Base-by-base conservation (phyloP, 805 yeast genomes). In the Candida piceae region DNA sequence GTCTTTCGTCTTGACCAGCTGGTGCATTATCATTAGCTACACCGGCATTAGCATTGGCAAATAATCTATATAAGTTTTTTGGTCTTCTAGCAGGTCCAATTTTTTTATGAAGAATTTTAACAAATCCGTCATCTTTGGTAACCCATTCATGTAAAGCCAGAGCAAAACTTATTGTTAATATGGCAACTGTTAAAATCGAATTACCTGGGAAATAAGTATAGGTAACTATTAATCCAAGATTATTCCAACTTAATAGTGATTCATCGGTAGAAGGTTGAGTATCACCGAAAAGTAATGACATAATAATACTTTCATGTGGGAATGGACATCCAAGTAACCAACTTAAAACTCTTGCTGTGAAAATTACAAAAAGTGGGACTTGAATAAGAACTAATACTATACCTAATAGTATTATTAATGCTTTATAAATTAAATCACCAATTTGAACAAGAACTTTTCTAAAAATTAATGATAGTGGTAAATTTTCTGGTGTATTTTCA, bases 81-180 rank as follows among this genome's bases (percentile, higher is more conserved):
- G 69, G 59, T 34, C 66, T 57, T 28, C 72, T 70, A 42, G 70
- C 76, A 32, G 63, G 69, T 2, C 93, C 93, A 31, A 84, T 73
- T 40, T 70, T 73, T 44, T 67, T 74, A 36, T 69, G 55, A 13
- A 83, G 62, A 53, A 81, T 67, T 50, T 75, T 77, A 20, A 64
- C 57, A 54, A 80, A 81, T 0, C 86, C 87, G 32, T 78, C 77
- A 54, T 84, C 94, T 37, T 78, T 64, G 1, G 76, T 74, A 12
- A 83, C 81, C 76, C 83, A 78, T 47, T 82, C 88, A 52, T 80
- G 83, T 16, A 57, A 47, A 4, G 53, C 45, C 1, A 52, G 28
- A 28, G 47, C 33, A 5, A 50, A 41, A 4, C 50, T 49, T 3
- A 52, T 32, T 1, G 42, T 18, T 40, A 38, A 57, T 23, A 44